Conservation (phyloP, 306 rosid species). For the Castanea crenata region DNA sequence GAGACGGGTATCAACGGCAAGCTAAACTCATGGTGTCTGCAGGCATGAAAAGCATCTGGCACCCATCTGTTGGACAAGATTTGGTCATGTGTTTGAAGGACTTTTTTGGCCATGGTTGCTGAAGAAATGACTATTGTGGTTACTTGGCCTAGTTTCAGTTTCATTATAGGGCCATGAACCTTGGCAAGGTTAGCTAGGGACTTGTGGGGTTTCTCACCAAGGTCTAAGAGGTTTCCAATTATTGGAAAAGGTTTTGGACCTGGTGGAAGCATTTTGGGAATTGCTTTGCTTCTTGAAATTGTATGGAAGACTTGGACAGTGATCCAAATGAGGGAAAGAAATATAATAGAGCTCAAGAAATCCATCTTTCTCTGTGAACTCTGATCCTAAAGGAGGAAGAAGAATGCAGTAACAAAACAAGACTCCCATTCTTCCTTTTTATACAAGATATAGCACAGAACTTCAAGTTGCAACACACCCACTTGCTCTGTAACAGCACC, state of each 20-base stretch:
- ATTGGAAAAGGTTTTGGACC: conserved; percentile 43
- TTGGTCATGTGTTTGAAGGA: conserved; percentile 50
- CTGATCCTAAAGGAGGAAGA: too few relatives aligned
- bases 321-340: conserved; percentile 13
- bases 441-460: too few relatives aligned
- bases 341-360: neutral
- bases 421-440: too few relatives aligned
- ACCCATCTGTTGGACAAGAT: conserved; percentile 31
- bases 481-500: too few relatives aligned
- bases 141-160: conserved; percentile 43
- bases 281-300: neutral
- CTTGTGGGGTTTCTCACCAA: conserved; percentile 51
- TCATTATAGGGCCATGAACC: conserved; percentile 48
- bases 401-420: too few relatives aligned
- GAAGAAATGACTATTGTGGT: conserved; percentile 50
- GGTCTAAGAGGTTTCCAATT: conserved; percentile 49
- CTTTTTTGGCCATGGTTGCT: conserved; percentile 26
- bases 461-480: neutral
- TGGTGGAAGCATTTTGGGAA: conserved; percentile 40
- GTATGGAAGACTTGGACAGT: conserved; percentile 11
- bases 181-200: conserved; percentile 36
- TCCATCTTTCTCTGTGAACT: conserved; percentile 1
- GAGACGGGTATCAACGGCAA: conserved; percentile 38
- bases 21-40: conserved; percentile 24
- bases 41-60: conserved; percentile 24